phyloP scores from a whole-genome alignment of 345 rosid species.

The Camelina sativa region DNA sequence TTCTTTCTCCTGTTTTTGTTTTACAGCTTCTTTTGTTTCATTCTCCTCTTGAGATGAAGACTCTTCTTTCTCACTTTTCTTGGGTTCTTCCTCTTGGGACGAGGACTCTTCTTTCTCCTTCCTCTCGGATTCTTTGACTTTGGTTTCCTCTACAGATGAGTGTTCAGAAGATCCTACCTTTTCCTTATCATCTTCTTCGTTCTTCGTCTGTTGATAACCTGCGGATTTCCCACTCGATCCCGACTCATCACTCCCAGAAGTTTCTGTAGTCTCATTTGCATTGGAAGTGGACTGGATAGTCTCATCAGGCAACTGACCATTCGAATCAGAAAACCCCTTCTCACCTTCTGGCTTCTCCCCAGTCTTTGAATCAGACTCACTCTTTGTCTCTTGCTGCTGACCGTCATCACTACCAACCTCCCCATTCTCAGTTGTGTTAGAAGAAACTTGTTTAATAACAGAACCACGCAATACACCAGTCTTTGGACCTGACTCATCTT shows the following conservation, averaged over 20 bases:
- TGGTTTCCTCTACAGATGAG: conserved; percentile 31
- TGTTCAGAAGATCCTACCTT: conserved; percentile 22
- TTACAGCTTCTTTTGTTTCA: conserved; percentile 10
- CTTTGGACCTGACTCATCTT: conserved; percentile 48
- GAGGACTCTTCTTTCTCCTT: conserved; percentile 40
- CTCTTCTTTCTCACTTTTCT: conserved; percentile 31
- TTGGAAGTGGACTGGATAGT: conserved; percentile 45
- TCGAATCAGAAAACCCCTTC: conserved; percentile 48
- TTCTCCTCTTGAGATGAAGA: conserved; percentile 15
- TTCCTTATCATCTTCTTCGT: conserved; percentile 35
- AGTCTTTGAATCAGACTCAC: conserved; percentile 32
- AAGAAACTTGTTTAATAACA: conserved; percentile 38
- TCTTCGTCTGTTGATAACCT: conserved; percentile 37
- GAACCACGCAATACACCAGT: conserved; percentile 40
- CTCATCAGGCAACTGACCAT: conserved; percentile 54
- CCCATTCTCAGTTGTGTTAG: conserved; percentile 24
- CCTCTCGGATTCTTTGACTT: conserved; percentile 30
- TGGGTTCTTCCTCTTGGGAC: conserved; percentile 33
- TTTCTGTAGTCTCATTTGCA: conserved; percentile 40
- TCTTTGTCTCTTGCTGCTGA: conserved; percentile 41
- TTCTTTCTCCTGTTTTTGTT: conserved; percentile 30
- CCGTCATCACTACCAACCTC: conserved; percentile 41
- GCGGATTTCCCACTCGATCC: conserved; percentile 17
- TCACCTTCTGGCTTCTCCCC: conserved; percentile 28
- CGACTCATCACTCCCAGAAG: conserved; percentile 1